phyloP scores from a whole-genome alignment of 257 asterid species.

The Cynanchum wilfordii region DNA sequence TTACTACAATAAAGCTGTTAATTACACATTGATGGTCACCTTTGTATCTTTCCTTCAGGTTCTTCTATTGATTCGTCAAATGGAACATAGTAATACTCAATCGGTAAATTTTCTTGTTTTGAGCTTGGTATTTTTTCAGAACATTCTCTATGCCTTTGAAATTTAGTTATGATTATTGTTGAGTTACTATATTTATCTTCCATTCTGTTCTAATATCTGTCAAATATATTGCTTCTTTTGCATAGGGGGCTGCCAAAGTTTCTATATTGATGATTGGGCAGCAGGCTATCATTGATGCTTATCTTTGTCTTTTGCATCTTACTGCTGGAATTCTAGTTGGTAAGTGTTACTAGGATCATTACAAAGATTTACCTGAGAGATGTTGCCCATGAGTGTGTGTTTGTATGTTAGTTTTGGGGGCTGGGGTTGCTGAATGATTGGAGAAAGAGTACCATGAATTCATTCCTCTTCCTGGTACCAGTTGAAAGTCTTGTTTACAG shows the following conservation, averaged over 20 bases:
- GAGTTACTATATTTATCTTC: not conserved
- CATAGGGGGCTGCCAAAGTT: slow-evolving; percentile 98
- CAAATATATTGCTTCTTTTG: slow-evolving; percentile 3
- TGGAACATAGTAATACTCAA: slow-evolving; percentile 96
- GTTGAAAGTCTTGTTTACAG: not conserved
- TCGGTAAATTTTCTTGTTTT: slow-evolving; percentile 52
- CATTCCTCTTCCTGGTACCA: not conserved
- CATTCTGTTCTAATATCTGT: not conserved
- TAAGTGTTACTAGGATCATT: slow-evolving; percentile 30
- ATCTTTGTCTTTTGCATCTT: slow-evolving; percentile 92
- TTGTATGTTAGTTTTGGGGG: not conserved
- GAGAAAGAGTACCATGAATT: not conserved
- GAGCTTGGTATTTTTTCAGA: not conserved
- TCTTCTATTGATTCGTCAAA: slow-evolving; percentile 84
- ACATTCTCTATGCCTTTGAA: slow-evolving; percentile 1
- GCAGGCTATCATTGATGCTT: slow-evolving; percentile 98
- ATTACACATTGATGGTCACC: slow-evolving; percentile 97
- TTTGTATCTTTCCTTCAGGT: slow-evolving; percentile 99
- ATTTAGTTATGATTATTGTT: slow-evolving; percentile 4
- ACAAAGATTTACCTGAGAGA: not conserved
- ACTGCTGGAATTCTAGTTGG: slow-evolving; percentile 99
- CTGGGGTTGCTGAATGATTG: not conserved
- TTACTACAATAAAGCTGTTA: slow-evolving; percentile 91
- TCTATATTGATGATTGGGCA: slow-evolving; percentile 93
- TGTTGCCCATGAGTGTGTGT: not conserved